Evolutionary conservation across 202 grass and related monocot species (phyloP).

Genomic region (Carex arenaria): DNA sequence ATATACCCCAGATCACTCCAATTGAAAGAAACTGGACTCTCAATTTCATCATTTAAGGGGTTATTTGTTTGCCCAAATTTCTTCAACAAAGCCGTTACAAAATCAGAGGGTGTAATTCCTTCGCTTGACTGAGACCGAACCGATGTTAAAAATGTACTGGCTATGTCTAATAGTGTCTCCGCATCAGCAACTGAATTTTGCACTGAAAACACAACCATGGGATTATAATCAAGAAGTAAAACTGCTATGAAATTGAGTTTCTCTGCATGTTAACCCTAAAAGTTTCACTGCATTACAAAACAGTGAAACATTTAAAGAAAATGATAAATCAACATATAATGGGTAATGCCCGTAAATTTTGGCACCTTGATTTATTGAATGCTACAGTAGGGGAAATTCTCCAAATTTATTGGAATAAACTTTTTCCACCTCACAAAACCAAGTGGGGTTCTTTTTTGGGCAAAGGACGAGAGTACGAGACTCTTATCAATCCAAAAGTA

Average conservation of each 20-base stretch:
- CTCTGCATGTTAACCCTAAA: background rate
- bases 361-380: background rate
- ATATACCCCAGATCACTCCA: constrained; percentile 62
- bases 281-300: background rate
- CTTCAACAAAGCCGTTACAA: constrained; percentile 55
- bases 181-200: constrained; percentile 87
- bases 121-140: constrained; percentile 81
- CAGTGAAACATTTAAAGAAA: background rate
- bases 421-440: background rate
- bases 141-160: constrained; percentile 63
- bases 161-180: constrained; percentile 80
- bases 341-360: background rate
- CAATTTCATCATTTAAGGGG: constrained; percentile 30
- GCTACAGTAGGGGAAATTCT: background rate
- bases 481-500: background rate
- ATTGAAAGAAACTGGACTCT: constrained; percentile 23
- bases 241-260: background rate
- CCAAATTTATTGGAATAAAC: background rate
- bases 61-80: constrained; percentile 59
- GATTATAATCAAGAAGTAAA: background rate
- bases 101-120: constrained; percentile 83
- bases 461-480: no score
- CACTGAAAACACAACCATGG: constrained; percentile 36
- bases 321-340: background rate
- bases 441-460: no score